Base-by-base conservation (phyloP, 2,329 filamentous ascomycete species). In the Pseudohalonectria lignicola region DNA sequence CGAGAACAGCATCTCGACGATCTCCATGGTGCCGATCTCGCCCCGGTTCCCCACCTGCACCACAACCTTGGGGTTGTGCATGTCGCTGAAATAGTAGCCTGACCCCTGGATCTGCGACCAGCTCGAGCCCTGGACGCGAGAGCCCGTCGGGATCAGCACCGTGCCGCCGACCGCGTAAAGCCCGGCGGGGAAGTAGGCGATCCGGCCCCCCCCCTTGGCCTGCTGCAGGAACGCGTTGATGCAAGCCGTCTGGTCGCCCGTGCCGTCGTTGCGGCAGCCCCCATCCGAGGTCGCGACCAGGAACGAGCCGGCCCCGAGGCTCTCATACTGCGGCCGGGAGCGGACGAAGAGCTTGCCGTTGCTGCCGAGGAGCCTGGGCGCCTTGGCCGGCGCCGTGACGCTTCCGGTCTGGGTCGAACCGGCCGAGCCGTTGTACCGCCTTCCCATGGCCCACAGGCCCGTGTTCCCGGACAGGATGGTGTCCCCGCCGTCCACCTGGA, bases 231-330 rank as follows among this genome's bases (percentile, higher is more conserved):
- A 71, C 18, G 61, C 61, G 50, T 86, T 79, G 40, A 90, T 71
- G 12, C 73, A 74, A 11, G 63, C 64, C 2, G 84, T 87, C 51
- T 90, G 85, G 47, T 90, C 84, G 2, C 80, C 78, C 2, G 54
- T 53, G 23, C 82, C 84, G 49, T 90, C 82, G 16, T 37, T 15
- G 7, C 15, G 5, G 25, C 30, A 31, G 7, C 26, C 10, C 4
- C n/a, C n/a, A n/a, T 31, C 25, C 13, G 36, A 23, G 7, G 12
- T 16, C 5, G 36, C 30, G 10, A 32, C 30, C 10, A 32, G 10
- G 30, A 32, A 32, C 10, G 8, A 8, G 10, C 30, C 30, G 30
- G 8, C 15, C 10, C 10, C 30, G 8, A 32, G 10, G 30, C 16
- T 10, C 30, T 32, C 30, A 16, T 32, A 32, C 30, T 32, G 30